Percentiles rank a stretch among this genome's conserved stretches.
Evolutionary conservation across 106 monocot species (phyloP).

Genomic region (Triglochin maritima): DNA sequence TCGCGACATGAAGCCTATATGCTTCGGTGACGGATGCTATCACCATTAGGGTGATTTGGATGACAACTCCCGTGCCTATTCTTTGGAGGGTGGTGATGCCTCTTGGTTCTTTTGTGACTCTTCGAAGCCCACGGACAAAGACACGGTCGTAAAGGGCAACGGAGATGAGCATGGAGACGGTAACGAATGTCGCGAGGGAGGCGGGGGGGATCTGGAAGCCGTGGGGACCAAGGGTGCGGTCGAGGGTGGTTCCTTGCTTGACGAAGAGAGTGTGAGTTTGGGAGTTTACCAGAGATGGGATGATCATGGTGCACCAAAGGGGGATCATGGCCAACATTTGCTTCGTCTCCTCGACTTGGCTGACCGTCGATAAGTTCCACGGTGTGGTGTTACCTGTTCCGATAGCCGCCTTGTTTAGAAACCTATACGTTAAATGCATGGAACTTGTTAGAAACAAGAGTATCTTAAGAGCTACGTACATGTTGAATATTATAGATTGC

Average conservation of each 20-base stretch:
- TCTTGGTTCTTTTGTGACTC: conserved; percentile 6
- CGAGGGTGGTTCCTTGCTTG: conserved; percentile 47
- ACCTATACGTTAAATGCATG: conserved; percentile 14
- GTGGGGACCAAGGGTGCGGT: conserved; percentile 30
- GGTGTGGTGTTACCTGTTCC: not conserved
- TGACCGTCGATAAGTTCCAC: conserved; percentile 41
- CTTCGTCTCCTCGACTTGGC: conserved; percentile 62
- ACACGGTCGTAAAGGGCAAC: conserved; percentile 12
- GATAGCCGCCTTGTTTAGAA: conserved; percentile 54
- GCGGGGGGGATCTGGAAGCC: conserved; percentile 44
- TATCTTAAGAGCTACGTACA: too few relatives aligned
- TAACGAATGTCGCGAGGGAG: conserved; percentile 36
- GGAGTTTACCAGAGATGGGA: conserved; percentile 37
- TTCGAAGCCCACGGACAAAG: not conserved
- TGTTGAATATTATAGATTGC: too few relatives aligned
- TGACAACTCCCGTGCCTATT: conserved; percentile 2
- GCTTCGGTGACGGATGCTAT: conserved; percentile 6
- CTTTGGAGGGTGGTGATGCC: conserved; percentile 12
- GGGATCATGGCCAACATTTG: conserved; percentile 50
- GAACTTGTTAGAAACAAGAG: not conserved
- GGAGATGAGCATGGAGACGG: conserved; percentile 40
- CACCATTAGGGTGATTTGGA: conserved; percentile 9
- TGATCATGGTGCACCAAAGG: conserved; percentile 23
- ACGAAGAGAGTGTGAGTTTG: conserved; percentile 49
- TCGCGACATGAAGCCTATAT: not conserved